These are phyloP conservation scores for Chaetomidium leptoderma DNA, from an alignment of 495 filamentous ascomycete species.

Conservation along the genomic window DNA sequence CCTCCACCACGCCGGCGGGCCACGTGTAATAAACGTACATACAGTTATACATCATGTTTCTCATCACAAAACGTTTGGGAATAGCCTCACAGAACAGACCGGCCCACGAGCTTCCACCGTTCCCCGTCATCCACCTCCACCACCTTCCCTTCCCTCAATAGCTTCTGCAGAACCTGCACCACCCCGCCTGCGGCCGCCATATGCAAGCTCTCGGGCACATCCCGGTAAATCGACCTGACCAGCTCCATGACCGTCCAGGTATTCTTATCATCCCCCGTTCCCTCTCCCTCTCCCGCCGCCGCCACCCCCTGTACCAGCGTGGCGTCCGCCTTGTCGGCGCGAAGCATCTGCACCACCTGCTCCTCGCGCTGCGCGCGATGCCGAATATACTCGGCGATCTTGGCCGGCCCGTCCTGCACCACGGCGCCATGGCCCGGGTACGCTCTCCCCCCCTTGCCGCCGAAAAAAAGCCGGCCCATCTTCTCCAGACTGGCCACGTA, in stretches of 20 bases:
- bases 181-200: constrained; percentile 66
- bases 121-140: constrained; percentile 43
- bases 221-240: constrained; percentile 78
- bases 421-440: constrained; percentile 88
- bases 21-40: too few species aligned
- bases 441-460: constrained; percentile 49
- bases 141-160: constrained; percentile 62
- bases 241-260: constrained; percentile 71
- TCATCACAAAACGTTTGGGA: too few species aligned
- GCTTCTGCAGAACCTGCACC: constrained; percentile 63
- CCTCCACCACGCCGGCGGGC: too few species aligned
- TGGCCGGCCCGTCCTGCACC: constrained; percentile 59
- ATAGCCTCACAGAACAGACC: constrained; percentile 40
- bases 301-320: too few species aligned
- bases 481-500: constrained; percentile 70
- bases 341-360: constrained; percentile 70
- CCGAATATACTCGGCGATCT: constrained; percentile 72
- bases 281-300: neutral
- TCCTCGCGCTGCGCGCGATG: constrained; percentile 77
- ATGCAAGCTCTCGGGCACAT: constrained; percentile 71
- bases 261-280: constrained; percentile 33
- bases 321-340: neutral
- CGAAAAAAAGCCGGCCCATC: constrained; percentile 58
- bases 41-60: too few species aligned
- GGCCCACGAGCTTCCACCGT: constrained; percentile 48